A percentile compares a stretch with the other conserved stretches of the same genome.
phyloP scores from a whole-genome alignment of 2,329 filamentous ascomycete species.

The Microcera coccophila region DNA sequence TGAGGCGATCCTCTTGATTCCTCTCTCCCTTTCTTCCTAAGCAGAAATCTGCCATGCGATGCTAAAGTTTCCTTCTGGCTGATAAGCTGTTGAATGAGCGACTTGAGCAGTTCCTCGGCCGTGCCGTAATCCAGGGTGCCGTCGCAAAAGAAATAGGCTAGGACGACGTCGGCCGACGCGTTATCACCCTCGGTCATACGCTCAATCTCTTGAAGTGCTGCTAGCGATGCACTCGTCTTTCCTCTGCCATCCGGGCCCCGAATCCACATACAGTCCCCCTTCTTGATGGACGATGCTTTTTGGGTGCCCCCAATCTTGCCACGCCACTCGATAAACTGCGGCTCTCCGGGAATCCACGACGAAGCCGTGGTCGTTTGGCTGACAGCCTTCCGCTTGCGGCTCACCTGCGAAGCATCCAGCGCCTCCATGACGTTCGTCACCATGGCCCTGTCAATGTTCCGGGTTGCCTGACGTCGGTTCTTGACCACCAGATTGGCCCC shows the following conservation, averaged over 20 bases:
- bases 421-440: slow-evolving; percentile 31
- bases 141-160: slow-evolving; percentile 44
- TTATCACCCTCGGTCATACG: slow-evolving; percentile 21
- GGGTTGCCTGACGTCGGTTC: slow-evolving; percentile 35
- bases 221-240: slow-evolving; percentile 39
- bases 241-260: slow-evolving; percentile 40
- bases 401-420: slow-evolving; percentile 33
- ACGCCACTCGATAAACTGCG: slow-evolving; percentile 36
- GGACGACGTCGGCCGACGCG: slow-evolving; percentile 24
- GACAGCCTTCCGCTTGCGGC: slow-evolving; percentile 32
- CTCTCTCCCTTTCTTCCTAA: slow-evolving; percentile 27
- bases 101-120: slow-evolving; percentile 40
- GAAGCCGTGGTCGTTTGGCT: slow-evolving; percentile 31
- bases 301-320: slow-evolving; percentile 13
- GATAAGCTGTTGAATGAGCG: slow-evolving; percentile 38
- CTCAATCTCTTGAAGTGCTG: slow-evolving; percentile 36
- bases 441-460: slow-evolving; percentile 33
- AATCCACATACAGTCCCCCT: slow-evolving; percentile 37
- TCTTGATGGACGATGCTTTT: not conserved
- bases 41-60: slow-evolving; percentile 33
- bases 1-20: slow-evolving; percentile 21
- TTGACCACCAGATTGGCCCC: slow-evolving; percentile 34
- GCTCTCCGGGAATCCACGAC: slow-evolving; percentile 37
- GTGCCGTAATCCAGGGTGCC: slow-evolving; percentile 34
- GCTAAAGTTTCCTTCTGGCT: slow-evolving; percentile 31